Percentiles rank a stretch among this genome's conserved stretches.
Conservation (phyloP, 2,329 filamentous ascomycete species). For the Grosmannia serpens region DNA sequence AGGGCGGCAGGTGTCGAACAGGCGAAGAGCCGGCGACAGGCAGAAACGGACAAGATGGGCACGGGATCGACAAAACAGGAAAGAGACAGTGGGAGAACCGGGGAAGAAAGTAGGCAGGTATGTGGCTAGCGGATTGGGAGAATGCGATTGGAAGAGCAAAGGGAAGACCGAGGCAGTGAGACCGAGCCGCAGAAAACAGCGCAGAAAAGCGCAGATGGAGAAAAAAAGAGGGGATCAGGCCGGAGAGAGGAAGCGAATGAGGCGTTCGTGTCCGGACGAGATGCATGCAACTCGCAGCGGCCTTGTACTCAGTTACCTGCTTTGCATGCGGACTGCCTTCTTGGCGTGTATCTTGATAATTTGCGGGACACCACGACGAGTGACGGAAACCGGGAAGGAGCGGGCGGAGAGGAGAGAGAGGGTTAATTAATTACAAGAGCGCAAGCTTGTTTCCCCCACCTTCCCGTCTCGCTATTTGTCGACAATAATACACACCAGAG, state of each 20-base stretch:
- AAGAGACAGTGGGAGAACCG: neutral
- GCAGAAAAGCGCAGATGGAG: neutral
- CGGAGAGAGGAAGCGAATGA: neutral
- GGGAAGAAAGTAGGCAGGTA: neutral
- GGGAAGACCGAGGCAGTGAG: neutral
- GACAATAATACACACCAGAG: too few species aligned
- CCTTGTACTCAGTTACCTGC: neutral
- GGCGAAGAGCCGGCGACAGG: neutral
- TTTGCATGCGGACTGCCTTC: neutral
- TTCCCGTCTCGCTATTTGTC: too few species aligned
- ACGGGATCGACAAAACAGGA: neutral
- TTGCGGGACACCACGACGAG: neutral
- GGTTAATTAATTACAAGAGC: neutral
- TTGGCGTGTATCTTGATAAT: neutral
- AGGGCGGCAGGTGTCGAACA: neutral
- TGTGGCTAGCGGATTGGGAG: neutral
- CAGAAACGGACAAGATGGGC: neutral
- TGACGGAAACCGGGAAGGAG: neutral
- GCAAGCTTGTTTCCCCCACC: too few species aligned
- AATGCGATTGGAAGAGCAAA: neutral
- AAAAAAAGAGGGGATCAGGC: neutral
- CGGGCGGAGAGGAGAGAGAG: neutral
- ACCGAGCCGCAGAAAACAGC: neutral
- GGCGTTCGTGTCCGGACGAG: neutral
- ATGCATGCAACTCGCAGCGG: neutral